Evolutionary conservation across 306 rosid species (phyloP).

Genomic region (Prunus dulcis): DNA sequence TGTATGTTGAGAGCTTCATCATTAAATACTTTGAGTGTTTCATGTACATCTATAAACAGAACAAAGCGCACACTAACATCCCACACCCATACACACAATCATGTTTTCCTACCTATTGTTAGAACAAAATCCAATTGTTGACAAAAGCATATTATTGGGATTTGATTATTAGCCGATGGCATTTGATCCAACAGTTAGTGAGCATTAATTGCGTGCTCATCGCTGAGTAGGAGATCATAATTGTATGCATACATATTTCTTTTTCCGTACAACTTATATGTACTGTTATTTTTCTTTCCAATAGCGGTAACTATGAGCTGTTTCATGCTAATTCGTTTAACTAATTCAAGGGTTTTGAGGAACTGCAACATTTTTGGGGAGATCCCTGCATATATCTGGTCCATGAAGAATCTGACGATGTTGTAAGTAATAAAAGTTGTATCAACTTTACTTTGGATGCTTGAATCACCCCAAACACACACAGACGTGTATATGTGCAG

Average conservation of each 20-base stretch:
- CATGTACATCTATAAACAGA: background rate
- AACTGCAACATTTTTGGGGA: slow-evolving; percentile 64
- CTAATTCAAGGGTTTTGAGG: slow-evolving; percentile 63
- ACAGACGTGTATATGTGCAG: background rate
- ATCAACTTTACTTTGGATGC: background rate
- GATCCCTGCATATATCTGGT: slow-evolving; percentile 64
- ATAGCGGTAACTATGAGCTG: background rate
- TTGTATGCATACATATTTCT: background rate
- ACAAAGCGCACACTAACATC: background rate
- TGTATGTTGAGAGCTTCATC: slow-evolving; percentile 15
- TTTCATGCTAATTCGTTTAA: background rate
- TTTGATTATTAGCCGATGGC: background rate
- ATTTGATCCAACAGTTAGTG: background rate
- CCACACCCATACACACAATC: no score
- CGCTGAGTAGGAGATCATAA: background rate
- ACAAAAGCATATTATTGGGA: no score
- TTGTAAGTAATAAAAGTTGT: slow-evolving; percentile 46
- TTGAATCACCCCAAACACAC: background rate
- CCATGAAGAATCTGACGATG: slow-evolving; percentile 31
- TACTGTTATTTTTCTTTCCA: background rate
- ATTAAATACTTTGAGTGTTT: background rate
- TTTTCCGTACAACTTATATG: no score
- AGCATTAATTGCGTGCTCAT: no score
- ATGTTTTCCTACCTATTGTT: background rate
- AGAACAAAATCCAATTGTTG: background rate